These are phyloP conservation scores for Speleostelium caveatum DNA, from an alignment of 78 protist genomes.

Conservation along the genomic window DNA sequence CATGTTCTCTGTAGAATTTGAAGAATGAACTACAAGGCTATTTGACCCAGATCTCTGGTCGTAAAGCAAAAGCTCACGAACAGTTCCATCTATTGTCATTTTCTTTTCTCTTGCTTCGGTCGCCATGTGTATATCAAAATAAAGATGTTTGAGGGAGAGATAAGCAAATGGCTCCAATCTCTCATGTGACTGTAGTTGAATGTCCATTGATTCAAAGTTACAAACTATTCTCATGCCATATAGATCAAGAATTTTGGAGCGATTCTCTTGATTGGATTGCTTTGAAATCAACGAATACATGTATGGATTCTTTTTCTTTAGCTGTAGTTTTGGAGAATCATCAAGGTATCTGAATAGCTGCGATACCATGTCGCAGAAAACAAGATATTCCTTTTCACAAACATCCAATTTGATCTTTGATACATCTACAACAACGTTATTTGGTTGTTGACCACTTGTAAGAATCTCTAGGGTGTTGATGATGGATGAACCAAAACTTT, in stretches of 20 bases:
- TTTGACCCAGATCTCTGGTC: constrained; percentile 1
- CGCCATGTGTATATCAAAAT: constrained; percentile 26
- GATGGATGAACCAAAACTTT: constrained; percentile 11
- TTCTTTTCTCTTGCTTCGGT: constrained; percentile 44
- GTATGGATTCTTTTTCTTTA: constrained; percentile 26
- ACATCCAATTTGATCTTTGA: background rate
- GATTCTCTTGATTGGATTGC: background rate
- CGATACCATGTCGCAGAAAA: constrained; percentile 55
- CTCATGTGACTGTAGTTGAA: constrained; percentile 1
- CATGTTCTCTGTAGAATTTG: background rate
- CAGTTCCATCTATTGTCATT: constrained; percentile 47
- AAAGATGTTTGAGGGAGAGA: background rate
- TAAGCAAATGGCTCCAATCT: background rate
- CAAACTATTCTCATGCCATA: constrained; percentile 46
- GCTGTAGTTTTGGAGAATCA: constrained; percentile 30
- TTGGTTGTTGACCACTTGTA: constrained; percentile 20
- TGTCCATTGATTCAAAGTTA: background rate
- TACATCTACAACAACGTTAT: background rate
- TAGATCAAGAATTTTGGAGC: background rate
- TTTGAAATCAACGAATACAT: background rate
- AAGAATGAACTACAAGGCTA: background rate
- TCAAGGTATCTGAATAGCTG: constrained; percentile 46
- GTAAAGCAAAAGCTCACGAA: constrained; percentile 3
- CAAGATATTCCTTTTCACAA: constrained; percentile 6
- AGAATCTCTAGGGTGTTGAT: constrained; percentile 42